A percentile compares a stretch with the other conserved stretches of the same genome.
Evolutionary conservation across 2,329 filamentous ascomycete species (phyloP).

Genomic region (Neopestalotiopsis rosae): DNA sequence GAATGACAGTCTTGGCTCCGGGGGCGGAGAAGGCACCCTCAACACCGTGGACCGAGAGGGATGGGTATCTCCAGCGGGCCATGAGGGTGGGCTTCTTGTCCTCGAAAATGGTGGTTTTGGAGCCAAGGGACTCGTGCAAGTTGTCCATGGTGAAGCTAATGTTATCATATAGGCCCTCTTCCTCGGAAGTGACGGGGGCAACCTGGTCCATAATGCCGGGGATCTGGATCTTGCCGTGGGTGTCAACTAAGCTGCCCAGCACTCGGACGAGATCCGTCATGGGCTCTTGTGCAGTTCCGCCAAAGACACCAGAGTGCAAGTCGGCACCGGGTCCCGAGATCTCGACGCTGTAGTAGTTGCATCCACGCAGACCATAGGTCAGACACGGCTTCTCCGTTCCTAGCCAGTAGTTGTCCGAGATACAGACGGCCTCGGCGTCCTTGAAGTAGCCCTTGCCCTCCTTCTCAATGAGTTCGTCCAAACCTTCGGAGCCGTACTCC

Average conservation of each 20-base stretch:
- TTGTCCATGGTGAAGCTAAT: conserved; percentile 98
- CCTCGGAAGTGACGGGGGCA: conserved; percentile 83
- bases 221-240: conserved; percentile 90
- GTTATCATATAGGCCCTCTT: conserved; percentile 83
- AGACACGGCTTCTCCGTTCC: conserved; percentile 98
- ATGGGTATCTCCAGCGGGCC: conserved; percentile 95
- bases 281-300: conserved; percentile 94
- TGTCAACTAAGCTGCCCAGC: conserved; percentile 84
- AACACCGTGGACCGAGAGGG: conserved; percentile 90
- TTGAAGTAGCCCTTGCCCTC: conserved; percentile 96
- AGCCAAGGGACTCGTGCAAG: conserved; percentile 88
- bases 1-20: conserved; percentile 97
- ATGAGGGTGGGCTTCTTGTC: conserved; percentile 94
- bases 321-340: conserved; percentile 91
- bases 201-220: conserved; percentile 95
- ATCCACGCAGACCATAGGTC: conserved; percentile 94
- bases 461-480: conserved; percentile 90
- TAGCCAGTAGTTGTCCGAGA: conserved; percentile 99
- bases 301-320: conserved; percentile 95
- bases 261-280: conserved; percentile 94
- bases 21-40: conserved; percentile 94
- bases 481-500: conserved; percentile 94
- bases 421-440: conserved; percentile 94
- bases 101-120: conserved; percentile 82
- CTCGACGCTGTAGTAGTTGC: conserved; percentile 96